Evolutionary conservation across 805 yeast species (phyloP).

Genomic region (Ogataea sp.): DNA sequence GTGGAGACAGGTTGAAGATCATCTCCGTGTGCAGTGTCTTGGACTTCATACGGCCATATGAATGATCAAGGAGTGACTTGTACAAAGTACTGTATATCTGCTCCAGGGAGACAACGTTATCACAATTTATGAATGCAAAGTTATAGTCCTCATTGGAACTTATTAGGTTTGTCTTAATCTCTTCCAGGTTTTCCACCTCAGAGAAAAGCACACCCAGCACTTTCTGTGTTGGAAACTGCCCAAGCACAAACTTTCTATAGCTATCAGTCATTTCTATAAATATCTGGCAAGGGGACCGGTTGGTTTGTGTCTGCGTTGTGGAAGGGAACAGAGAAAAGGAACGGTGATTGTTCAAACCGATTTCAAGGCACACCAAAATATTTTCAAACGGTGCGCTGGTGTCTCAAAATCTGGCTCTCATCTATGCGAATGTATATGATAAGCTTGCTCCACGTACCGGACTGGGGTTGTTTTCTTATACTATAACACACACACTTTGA

Average conservation of each 20-base stretch:
- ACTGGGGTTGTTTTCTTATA: no score
- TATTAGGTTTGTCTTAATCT: conserved; percentile 36
- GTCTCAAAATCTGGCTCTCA: no score
- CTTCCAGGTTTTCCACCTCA: conserved; percentile 34
- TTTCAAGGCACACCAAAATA: no score
- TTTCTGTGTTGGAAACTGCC: conserved; percentile 12
- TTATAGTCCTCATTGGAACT: conserved; percentile 41
- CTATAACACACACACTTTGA: no score
- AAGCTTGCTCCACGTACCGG: no score
- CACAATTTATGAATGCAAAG: conserved; percentile 59
- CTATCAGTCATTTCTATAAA: not conserved
- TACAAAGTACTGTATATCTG: conserved; percentile 56
- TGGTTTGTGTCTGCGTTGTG: no score
- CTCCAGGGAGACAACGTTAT: conserved; percentile 47
- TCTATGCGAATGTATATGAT: no score
- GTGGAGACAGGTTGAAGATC: conserved; percentile 60
- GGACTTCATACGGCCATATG: conserved; percentile 45
- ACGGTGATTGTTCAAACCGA: no score
- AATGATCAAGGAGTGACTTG: conserved; percentile 47
- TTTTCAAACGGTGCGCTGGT: no score
- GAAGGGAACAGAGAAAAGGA: no score
- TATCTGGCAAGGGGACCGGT: no score
- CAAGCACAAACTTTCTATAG: conserved; percentile 8
- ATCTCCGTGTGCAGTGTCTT: conserved; percentile 65
- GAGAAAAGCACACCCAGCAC: conserved; percentile 29